These are phyloP conservation scores for Phalaenopsis aphrodite DNA, from an alignment of 106 monocot genomes.

Conservation along the genomic window DNA sequence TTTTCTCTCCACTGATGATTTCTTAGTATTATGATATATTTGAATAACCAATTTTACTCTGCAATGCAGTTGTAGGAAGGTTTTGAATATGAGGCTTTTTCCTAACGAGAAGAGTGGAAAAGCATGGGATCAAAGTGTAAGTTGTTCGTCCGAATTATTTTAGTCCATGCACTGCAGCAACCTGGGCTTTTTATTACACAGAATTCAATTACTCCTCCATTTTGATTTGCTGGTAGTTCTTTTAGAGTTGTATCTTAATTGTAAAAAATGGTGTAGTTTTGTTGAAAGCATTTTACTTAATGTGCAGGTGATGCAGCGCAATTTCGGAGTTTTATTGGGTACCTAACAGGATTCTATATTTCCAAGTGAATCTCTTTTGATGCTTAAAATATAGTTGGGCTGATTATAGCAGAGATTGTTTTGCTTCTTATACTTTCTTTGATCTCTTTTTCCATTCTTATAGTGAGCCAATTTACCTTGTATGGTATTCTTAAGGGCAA, in stretches of 20 bases:
- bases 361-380: not conserved
- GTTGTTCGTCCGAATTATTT: conserved; percentile 7
- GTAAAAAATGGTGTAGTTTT: not conserved
- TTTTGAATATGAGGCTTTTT: conserved; percentile 92
- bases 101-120: conserved; percentile 70
- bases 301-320: conserved; percentile 76
- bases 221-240: not conserved
- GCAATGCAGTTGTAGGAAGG: conserved; percentile 73
- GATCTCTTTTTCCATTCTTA: conserved; percentile 9
- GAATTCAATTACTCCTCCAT: not conserved
- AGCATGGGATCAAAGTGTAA: conserved; percentile 86
- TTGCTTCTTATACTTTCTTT: not conserved
- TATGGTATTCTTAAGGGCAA: conserved; percentile 91
- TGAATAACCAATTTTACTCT: not conserved
- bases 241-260: not conserved
- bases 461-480: conserved; percentile 95
- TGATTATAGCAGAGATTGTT: not conserved
- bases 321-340: conserved; percentile 77
- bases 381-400: not conserved
- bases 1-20: no score
- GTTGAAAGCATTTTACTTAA: not conserved
- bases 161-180: not conserved
- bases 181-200: not conserved
- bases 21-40: not conserved
- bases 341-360: not conserved